Evolutionary conservation across 768 basidiomycete genomes (phyloP).

Genomic region (Russula vinacea): DNA sequence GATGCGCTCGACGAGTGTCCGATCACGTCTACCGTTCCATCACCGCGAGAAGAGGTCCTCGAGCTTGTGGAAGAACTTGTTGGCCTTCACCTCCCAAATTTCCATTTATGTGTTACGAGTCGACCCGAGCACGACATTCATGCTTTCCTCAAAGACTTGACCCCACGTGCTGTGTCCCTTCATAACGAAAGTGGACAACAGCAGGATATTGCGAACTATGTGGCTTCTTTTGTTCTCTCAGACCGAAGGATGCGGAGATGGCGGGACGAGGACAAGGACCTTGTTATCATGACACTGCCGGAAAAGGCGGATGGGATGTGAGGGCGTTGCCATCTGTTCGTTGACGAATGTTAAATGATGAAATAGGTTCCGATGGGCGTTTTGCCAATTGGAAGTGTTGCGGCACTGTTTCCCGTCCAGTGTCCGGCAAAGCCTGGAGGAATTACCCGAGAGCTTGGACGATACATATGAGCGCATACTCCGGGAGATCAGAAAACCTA

Average conservation of each 20-base stretch:
- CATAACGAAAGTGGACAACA: constrained; percentile 2
- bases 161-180: not conserved
- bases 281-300: not conserved
- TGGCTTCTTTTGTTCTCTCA: not conserved
- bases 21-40: not conserved
- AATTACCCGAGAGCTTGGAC: not conserved
- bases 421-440: not conserved
- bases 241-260: not conserved
- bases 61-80: constrained; percentile 4
- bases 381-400: not conserved
- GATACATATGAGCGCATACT: constrained; percentile 13
- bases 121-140: constrained; percentile 12
- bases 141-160: not conserved
- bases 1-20: constrained; percentile 6
- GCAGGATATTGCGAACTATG: not conserved
- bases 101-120: constrained; percentile 16
- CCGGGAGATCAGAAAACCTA: not conserved
- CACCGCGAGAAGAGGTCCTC: constrained; percentile 3
- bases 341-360: too few species aligned
- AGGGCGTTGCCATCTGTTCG: not conserved
- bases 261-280: not conserved
- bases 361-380: not conserved
- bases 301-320: not conserved
- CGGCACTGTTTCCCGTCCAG: not conserved
- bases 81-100: not conserved